Percentiles rank a stretch among this genome's conserved stretches.
Evolutionary conservation across 352 stramenopile species (phyloP).

Genomic region (Phytophthora constricta): DNA sequence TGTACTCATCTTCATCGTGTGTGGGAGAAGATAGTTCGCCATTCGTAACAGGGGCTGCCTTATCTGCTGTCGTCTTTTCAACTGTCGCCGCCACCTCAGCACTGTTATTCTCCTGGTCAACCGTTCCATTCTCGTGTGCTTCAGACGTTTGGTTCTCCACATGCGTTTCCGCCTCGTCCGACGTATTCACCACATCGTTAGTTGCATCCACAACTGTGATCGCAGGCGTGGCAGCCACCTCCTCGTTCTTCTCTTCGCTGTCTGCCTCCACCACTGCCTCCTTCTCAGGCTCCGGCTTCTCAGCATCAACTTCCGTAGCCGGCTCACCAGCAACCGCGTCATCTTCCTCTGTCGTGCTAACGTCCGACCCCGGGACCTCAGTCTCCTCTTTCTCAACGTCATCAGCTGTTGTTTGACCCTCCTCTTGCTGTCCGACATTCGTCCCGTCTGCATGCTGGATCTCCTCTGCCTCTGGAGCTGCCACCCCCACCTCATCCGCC

Average conservation of each 20-base stretch:
- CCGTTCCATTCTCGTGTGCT: not conserved
- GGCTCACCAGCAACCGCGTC: not conserved
- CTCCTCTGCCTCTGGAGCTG: not conserved
- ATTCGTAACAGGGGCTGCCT: not conserved
- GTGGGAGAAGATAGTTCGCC: not conserved
- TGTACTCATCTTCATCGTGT: constrained; percentile 35
- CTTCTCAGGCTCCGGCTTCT: not conserved
- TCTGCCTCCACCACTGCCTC: not conserved
- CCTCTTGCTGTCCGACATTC: too few relatives aligned
- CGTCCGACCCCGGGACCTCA: not conserved
- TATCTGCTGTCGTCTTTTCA: constrained; percentile 7
- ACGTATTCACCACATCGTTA: not conserved
- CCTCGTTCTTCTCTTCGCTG: constrained; percentile 1
- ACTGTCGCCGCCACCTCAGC: not conserved
- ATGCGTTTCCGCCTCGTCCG: not conserved
- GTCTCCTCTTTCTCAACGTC: not conserved
- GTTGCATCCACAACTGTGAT: too few relatives aligned
- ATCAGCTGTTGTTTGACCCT: not conserved
- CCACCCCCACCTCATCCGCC: not conserved
- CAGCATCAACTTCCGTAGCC: not conserved
- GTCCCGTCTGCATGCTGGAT: not conserved
- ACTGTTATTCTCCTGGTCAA: not conserved
- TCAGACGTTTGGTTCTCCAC: not conserved
- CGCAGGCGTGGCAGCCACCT: not conserved
- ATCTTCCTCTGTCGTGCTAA: not conserved